phyloP scores from a whole-genome alignment of 176 grass and related monocot genomes.

The Musa itinerans region DNA sequence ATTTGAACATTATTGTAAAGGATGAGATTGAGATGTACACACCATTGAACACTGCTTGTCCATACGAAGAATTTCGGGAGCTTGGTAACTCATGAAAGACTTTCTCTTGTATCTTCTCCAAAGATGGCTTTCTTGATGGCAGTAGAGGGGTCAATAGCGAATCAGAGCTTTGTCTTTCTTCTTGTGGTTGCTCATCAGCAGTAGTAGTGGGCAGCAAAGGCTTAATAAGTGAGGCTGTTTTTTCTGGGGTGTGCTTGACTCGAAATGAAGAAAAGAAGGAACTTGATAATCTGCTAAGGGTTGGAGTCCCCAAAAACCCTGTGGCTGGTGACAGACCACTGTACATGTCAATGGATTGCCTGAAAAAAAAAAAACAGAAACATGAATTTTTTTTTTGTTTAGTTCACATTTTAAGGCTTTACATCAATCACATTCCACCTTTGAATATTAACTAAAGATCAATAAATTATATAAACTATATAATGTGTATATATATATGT shows the following conservation, averaged over 20 bases:
- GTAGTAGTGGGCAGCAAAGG: slow-evolving; percentile 44
- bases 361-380: slow-evolving; percentile 18
- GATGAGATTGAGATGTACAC: not conserved
- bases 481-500: too few relatives aligned
- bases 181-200: slow-evolving; percentile 34
- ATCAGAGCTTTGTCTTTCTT: slow-evolving; percentile 64
- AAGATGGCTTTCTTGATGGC: slow-evolving; percentile 52
- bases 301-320: slow-evolving; percentile 65
- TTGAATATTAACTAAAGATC: not conserved
- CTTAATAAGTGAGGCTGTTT: slow-evolving; percentile 44
- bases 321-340: slow-evolving; percentile 59
- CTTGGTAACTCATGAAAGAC: not conserved
- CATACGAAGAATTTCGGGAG: slow-evolving; percentile 7
- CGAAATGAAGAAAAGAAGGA: slow-evolving; percentile 70
- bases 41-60: slow-evolving; percentile 19
- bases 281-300: slow-evolving; percentile 61
- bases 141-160: slow-evolving; percentile 24
- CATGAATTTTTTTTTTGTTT: not conserved
- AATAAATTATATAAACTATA: not conserved
- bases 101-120: slow-evolving; percentile 62
- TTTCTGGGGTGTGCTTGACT: slow-evolving; percentile 58
- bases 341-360: slow-evolving; percentile 88
- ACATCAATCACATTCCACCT: not conserved
- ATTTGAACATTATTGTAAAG: not conserved
- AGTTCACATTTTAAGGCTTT: not conserved